Evolutionary conservation across 1,284 basidiomycete species (phyloP).

Genomic region (Trichosporon sp.): DNA sequence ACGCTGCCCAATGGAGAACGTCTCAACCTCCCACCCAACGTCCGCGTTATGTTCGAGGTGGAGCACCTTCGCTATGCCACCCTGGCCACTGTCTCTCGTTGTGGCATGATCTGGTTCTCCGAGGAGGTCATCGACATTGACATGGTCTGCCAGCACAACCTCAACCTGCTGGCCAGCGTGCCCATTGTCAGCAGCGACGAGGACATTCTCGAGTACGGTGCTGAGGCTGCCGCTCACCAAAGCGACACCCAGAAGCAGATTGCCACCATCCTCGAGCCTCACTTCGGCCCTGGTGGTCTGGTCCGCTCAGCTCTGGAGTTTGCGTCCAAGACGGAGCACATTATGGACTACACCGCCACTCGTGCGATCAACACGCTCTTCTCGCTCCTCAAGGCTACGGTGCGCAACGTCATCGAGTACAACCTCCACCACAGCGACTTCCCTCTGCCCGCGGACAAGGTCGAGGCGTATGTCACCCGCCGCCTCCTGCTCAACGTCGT

Average conservation of each 20-base stretch:
- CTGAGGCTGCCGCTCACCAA: slow-evolving; percentile 53
- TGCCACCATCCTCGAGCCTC: slow-evolving; percentile 69
- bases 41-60: slow-evolving; percentile 99
- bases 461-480: slow-evolving; percentile 86
- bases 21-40: slow-evolving; percentile 91
- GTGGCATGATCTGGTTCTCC: slow-evolving; percentile 99
- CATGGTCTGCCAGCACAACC: slow-evolving; percentile 90
- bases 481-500: slow-evolving; percentile 88
- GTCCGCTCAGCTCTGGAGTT: slow-evolving; percentile 73
- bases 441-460: slow-evolving; percentile 73
- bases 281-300: slow-evolving; percentile 77
- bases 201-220: slow-evolving; percentile 59
- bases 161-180: slow-evolving; percentile 68
- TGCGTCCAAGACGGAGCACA: slow-evolving; percentile 81
- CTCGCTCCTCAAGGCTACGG: slow-evolving; percentile 94
- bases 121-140: slow-evolving; percentile 85
- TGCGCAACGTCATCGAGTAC: slow-evolving; percentile 90
- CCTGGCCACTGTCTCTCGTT: slow-evolving; percentile 96
- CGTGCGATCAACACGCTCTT: slow-evolving; percentile 94
- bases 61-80: slow-evolving; percentile 97
- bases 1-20: slow-evolving; percentile 98
- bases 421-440: slow-evolving; percentile 94
- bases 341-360: slow-evolving; percentile 95
- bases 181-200: slow-evolving; percentile 91
- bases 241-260: slow-evolving; percentile 71